Evolutionary conservation across 805 yeast species (phyloP).

Genomic region (Hanseniaspora taiwanica): DNA sequence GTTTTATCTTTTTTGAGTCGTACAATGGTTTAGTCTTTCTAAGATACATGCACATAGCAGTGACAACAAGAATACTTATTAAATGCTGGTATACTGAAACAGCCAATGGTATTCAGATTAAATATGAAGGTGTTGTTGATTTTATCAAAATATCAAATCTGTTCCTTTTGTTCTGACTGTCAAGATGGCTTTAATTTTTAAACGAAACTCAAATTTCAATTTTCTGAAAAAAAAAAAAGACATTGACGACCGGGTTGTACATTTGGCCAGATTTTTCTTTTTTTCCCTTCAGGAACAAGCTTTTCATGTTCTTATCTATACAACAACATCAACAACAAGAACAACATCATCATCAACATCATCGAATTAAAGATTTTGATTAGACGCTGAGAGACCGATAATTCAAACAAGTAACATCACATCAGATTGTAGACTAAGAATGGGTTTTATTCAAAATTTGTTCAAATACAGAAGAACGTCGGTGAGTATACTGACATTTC

Average conservation of each 20-base stretch:
- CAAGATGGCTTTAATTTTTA: too few relatives aligned
- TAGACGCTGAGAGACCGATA: too few relatives aligned
- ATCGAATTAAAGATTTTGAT: too few relatives aligned
- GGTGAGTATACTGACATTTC: constrained; percentile 39
- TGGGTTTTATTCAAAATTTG: neutral
- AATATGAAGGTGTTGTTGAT: neutral
- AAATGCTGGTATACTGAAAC: neutral
- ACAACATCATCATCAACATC: too few relatives aligned
- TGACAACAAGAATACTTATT: neutral
- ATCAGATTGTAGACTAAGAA: neutral
- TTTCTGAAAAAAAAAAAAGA: too few relatives aligned
- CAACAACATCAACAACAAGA: too few relatives aligned
- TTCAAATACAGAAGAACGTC: constrained; percentile 55
- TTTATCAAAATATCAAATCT: neutral
- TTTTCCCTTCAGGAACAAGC: too few relatives aligned
- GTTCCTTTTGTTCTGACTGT: too few relatives aligned
- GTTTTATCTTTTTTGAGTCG: constrained; percentile 2
- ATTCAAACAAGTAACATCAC: neutral
- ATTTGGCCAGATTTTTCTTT: too few relatives aligned
- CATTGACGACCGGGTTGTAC: too few relatives aligned
- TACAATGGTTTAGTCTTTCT: neutral
- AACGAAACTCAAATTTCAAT: too few relatives aligned
- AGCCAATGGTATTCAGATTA: neutral
- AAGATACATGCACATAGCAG: neutral
- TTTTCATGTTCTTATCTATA: too few relatives aligned